Evolutionary conservation across 2,329 filamentous ascomycete genomes (phyloP).

Genomic region (Ophiostoma quercus): DNA sequence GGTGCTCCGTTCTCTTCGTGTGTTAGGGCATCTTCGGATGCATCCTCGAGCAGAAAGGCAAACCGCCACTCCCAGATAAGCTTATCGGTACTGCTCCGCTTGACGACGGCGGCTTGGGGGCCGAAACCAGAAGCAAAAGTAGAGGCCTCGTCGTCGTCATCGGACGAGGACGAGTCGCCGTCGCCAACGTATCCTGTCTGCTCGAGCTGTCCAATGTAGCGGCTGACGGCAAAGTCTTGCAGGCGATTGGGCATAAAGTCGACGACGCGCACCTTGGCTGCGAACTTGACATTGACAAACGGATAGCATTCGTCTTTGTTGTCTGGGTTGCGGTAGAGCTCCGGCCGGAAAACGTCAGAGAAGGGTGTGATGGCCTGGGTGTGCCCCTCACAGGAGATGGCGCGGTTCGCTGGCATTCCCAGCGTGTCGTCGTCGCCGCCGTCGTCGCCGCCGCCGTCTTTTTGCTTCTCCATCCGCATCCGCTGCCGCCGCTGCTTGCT

Average conservation of each 20-base stretch:
- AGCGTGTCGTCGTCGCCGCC: not conserved
- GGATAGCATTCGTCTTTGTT: slow-evolving; percentile 32
- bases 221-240: slow-evolving; percentile 61
- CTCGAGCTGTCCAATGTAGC: slow-evolving; percentile 35
- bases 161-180: not conserved
- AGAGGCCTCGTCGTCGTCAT: not conserved
- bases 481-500: slow-evolving; percentile 13
- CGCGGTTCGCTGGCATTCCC: not conserved
- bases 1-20: slow-evolving; percentile 8
- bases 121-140: not conserved
- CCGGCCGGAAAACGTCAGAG: slow-evolving; percentile 4
- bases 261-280: slow-evolving; percentile 66
- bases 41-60: slow-evolving; percentile 70
- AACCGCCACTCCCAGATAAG: slow-evolving; percentile 78
- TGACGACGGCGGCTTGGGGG: no score
- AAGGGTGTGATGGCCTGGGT: not conserved
- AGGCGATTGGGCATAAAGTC: slow-evolving; percentile 70
- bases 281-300: slow-evolving; percentile 69
- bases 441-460: not conserved
- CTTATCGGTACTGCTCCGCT: slow-evolving; percentile 26
- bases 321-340: not conserved
- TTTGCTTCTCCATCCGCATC: not conserved
- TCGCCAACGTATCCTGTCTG: slow-evolving; percentile 17
- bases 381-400: not conserved
- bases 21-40: slow-evolving; percentile 42